Base-by-base conservation (phyloP, 2,329 filamentous ascomycete genomes). In the Paecilomyces formosus region DNA sequence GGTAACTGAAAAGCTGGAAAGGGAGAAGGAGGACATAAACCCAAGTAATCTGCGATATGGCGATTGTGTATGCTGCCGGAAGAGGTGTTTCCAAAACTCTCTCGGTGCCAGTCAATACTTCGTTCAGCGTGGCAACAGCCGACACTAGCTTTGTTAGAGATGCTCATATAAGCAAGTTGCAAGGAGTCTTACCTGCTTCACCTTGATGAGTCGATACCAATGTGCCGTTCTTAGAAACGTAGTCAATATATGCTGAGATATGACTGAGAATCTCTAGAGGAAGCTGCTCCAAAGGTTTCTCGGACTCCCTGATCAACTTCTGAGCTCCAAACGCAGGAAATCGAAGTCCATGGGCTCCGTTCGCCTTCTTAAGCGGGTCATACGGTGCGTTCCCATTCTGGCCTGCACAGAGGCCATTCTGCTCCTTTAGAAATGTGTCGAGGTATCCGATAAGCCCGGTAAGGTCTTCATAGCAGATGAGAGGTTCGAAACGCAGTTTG, bases 21-120 rank as follows among this genome's bases (percentile, higher is more conserved):
- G 90, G 90, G 0, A 95, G 81, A 33, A 90, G 81, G 64, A 91
- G 76, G 56, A 94, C 86, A 74, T 94, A 95, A 56, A 92, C 83
- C 85, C 89, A 92, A 30, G 90, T 90, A 68, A 94, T 93, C 71
- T 95, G 90, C 21, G 87, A 86, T 71, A 94, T 92, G 66, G 89
- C 85, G 66, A 95, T 94, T 63, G 84, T 85, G 77, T 95, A 95
- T 54, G 90, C 90, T 58, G 91, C 82, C 2, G 90, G 90, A 0
- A 95, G 82, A 1, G 90, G 90, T 0, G 90, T 94, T 71, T 88
- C 89, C 31, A 93, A 83, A 18, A 95, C 86, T 62, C 90, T 87
- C 68, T 94, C 89, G 54, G 86, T 86, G 59, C 87, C 86, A 15
- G 84, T 84, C 64, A 91, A 78, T 57, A 87, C 83, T 63, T 95